Evolutionary conservation across 768 basidiomycete genomes (phyloP), one percentile per base, ranked within the genome.

Genomic region (Boletellus sp.): DNA sequence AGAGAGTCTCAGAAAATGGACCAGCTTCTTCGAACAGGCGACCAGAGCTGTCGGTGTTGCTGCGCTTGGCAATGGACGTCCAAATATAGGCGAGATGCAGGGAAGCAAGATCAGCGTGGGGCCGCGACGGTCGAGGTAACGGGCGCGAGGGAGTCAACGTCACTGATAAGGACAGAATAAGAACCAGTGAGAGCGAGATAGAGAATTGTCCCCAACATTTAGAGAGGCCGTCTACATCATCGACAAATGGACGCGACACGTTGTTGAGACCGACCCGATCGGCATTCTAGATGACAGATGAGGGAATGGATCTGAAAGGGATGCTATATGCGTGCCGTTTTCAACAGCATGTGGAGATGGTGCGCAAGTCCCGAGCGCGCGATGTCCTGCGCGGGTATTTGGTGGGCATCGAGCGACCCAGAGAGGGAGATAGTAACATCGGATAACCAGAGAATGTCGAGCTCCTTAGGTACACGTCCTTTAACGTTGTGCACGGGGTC

Each of bases 1-100:
- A 74, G 17, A 83, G 69, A 20, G 68, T 70, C n/a, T 66, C 57
- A 20, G 79, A 72, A 61, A 88, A 87, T 4, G 84, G 84, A 44
- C 64, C 53, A 42, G 53, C 47, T 61, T 74, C 63, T 37, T 64
- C 63, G n/a, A 58, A 28, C 37, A 78, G 23, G 71, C 63, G 26
- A 54, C 58, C 41, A 53, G 50, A 54, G 42, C 49, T n/a, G 47
- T 23, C 26, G 12, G 12, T 19, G 23, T 55, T 50, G n/a, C 38
- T 48, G 34, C 45, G 37, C 43, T 47, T 28, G 20, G 47, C 23
- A 23, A 53, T 34, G 2, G 64, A 56, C 50, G 51, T 67, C 71
- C 65, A 84, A 57, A 61, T 64, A 48, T 77, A 75, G 55, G 71
- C 62, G 20, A 76, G 64, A 47, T 77, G 70, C 31, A 76, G 57